Conservation (phyloP, 2,329 filamentous ascomycete genomes). For the Pezicula neosporulosa region DNA sequence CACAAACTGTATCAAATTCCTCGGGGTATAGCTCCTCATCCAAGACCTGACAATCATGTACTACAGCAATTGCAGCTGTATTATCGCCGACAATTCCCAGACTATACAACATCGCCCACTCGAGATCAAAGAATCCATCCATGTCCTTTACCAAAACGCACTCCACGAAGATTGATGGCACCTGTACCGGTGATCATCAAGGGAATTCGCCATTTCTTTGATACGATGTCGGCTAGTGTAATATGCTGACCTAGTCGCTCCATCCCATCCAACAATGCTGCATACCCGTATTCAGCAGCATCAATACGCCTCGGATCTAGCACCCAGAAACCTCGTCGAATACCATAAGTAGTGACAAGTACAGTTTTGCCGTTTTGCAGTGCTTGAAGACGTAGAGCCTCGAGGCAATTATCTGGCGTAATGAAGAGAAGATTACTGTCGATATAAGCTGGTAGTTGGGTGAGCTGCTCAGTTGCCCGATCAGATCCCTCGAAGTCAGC, state of each 20-base stretch:
- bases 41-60: slow-evolving; percentile 33
- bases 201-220: slow-evolving; percentile 21
- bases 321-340: slow-evolving; percentile 32
- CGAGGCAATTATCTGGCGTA: slow-evolving; percentile 34
- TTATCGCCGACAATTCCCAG: slow-evolving; percentile 19
- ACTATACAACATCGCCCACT: slow-evolving; percentile 32
- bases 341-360: slow-evolving; percentile 30
- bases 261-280: slow-evolving; percentile 33
- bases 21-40: slow-evolving; percentile 24
- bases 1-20: slow-evolving; percentile 31
- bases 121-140: slow-evolving; percentile 32
- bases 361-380: slow-evolving; percentile 33
- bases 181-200: slow-evolving; percentile 30
- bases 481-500: slow-evolving; percentile 32
- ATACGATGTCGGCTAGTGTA: slow-evolving; percentile 28
- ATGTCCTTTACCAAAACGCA: slow-evolving; percentile 29
- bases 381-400: slow-evolving; percentile 28
- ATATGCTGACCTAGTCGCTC: slow-evolving; percentile 29
- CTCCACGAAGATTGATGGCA: slow-evolving; percentile 29
- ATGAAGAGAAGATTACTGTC: slow-evolving; percentile 27
- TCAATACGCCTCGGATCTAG: slow-evolving; percentile 27
- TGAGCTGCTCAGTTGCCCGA: slow-evolving; percentile 22
- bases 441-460: slow-evolving; percentile 25
- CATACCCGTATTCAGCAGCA: slow-evolving; percentile 21
- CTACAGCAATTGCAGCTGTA: slow-evolving; percentile 26